A percentile compares a stretch with the other conserved stretches of the same genome.
Conservation (phyloP, 768 basidiomycete genomes). For the Strobilomyces dryophilus region DNA sequence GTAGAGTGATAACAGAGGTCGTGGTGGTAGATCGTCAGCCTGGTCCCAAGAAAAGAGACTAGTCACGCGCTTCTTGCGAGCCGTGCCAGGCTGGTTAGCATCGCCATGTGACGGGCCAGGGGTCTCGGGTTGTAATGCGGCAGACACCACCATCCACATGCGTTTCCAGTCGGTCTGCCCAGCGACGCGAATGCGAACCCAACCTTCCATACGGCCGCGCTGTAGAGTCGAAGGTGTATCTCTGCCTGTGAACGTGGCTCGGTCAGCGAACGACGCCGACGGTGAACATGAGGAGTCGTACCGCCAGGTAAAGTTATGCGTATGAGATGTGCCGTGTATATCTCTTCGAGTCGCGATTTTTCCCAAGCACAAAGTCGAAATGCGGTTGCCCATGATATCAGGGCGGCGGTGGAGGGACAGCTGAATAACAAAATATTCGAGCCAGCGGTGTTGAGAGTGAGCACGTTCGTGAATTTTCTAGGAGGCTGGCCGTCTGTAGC, state of each 20-base stretch:
- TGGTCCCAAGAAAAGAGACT: conserved; percentile 59
- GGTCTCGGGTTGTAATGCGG: conserved; percentile 34
- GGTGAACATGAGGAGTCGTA: conserved; percentile 16
- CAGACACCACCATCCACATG: conserved; percentile 76
- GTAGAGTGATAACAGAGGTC: conserved; percentile 55
- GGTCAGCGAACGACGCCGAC: conserved; percentile 28
- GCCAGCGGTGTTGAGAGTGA: conserved; percentile 92
- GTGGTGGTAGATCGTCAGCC: conserved; percentile 31
- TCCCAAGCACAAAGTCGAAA: conserved; percentile 92
- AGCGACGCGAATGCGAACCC: conserved; percentile 86
- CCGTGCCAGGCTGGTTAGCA: conserved; percentile 22
- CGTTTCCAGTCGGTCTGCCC: conserved; percentile 98
- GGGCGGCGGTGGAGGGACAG: conserved; percentile 63
- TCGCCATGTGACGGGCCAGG: conserved; percentile 25
- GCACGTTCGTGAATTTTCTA: conserved; percentile 68
- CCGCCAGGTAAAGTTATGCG: conserved; percentile 64
- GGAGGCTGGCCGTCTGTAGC: conserved; percentile 45
- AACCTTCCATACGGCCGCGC: conserved; percentile 81
- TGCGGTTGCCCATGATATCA: conserved; percentile 89
- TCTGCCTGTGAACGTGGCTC: conserved; percentile 29
- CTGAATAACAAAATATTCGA: conserved; percentile 87
- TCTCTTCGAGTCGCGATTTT: conserved; percentile 91
- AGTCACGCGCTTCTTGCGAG: conserved; percentile 51
- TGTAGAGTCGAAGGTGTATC: conserved; percentile 60
- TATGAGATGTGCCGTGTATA: conserved; percentile 93